Conservation (phyloP, 257 asterid species). For the Capsicum rhomboideum region DNA sequence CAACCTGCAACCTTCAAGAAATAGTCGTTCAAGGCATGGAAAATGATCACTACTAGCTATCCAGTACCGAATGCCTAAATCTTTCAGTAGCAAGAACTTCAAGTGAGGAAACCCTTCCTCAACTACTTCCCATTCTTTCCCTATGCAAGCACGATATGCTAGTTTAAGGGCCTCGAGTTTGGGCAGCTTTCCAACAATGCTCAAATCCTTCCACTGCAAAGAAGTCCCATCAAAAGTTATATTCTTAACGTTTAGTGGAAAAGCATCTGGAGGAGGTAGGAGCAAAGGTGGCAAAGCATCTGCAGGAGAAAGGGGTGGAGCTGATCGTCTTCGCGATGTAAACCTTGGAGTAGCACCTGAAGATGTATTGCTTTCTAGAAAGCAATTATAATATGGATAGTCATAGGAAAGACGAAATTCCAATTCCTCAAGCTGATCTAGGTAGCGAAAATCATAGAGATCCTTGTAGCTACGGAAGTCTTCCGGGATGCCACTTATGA, state of each 20-base stretch:
- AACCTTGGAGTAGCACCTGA: no score
- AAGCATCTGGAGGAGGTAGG: neutral
- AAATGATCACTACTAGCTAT: neutral
- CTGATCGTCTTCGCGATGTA: no score
- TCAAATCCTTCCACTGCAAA: neutral
- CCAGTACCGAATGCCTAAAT: neutral
- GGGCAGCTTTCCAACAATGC: neutral
- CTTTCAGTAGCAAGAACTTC: neutral
- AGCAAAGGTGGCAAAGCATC: no score
- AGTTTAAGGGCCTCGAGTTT: neutral
- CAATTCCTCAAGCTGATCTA: no score
- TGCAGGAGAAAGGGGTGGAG: no score
- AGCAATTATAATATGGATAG: no score
- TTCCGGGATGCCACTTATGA: no score
- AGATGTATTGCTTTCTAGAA: no score
- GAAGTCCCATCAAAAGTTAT: neutral
- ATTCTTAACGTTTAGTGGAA: neutral
- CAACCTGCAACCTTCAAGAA: neutral
- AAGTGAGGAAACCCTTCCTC: neutral
- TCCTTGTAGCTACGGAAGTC: no score
- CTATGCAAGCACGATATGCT: neutral
- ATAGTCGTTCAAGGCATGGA: neutral
- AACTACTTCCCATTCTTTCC: neutral
- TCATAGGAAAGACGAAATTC: no score
- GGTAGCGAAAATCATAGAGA: no score